These are phyloP conservation scores for Radiomyces spectabilis DNA, from an alignment of 192 early-diverging fungal genomes.

Conservation along the genomic window DNA sequence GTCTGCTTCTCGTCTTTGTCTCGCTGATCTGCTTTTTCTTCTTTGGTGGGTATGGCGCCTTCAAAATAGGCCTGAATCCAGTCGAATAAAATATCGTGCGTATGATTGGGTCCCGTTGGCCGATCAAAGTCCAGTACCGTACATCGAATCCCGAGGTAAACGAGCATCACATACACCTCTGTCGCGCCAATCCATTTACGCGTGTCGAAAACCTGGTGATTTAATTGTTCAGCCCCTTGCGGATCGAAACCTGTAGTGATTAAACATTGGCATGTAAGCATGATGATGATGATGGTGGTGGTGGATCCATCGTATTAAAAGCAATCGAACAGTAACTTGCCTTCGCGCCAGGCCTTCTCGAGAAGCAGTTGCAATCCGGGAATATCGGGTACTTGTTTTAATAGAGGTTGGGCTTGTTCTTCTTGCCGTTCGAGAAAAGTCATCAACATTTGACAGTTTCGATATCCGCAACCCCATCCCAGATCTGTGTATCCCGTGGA, in stretches of 20 bases:
- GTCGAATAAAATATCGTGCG: conserved; percentile 46
- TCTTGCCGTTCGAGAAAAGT: conserved; percentile 34
- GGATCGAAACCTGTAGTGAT: conserved; percentile 58
- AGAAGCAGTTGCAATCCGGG: conserved; percentile 41
- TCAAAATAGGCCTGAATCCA: conserved; percentile 54
- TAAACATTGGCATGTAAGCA: no score
- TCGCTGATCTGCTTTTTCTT: no score
- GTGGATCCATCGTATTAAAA: no score
- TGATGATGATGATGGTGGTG: no score
- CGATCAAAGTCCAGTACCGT: conserved; percentile 61
- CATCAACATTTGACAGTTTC: conserved; percentile 63
- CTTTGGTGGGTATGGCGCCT: conserved; percentile 14
- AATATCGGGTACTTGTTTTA: conserved; percentile 26
- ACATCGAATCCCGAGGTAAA: conserved; percentile 44
- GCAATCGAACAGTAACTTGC: no score
- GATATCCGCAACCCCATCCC: conserved; percentile 69
- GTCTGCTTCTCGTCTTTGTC: no score
- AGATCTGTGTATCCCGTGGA: conserved; percentile 31
- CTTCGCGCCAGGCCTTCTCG: conserved; percentile 51
- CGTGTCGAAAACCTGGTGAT: conserved; percentile 42
- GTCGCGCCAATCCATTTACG: conserved; percentile 69
- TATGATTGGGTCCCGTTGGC: conserved; percentile 42
- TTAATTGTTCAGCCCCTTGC: conserved; percentile 45
- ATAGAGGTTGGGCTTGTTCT: background rate
- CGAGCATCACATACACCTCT: conserved; percentile 54